Percentiles rank a stretch among this genome's conserved stretches.
These are phyloP conservation scores for Marsdenia floribunda DNA, from an alignment of 257 asterid species.

Conservation along the genomic window DNA sequence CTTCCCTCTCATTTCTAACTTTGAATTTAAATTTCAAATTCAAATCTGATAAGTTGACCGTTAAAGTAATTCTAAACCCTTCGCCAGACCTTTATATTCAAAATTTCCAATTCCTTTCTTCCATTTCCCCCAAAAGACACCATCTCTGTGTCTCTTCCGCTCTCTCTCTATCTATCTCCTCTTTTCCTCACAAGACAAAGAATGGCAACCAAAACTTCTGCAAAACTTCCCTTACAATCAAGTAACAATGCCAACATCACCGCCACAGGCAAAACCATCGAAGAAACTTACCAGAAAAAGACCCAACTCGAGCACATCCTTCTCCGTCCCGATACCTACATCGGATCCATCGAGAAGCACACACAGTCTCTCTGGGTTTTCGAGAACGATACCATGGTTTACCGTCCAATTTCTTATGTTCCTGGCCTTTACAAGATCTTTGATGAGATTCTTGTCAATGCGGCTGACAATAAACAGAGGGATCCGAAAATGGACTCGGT, in stretches of 20 bases:
- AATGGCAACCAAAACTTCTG: constrained; percentile 65
- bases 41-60: constrained; percentile 21
- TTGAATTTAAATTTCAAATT: constrained; percentile 32
- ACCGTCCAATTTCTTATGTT: constrained; percentile 52
- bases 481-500: constrained; percentile 78
- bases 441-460: constrained; percentile 90
- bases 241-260: constrained; percentile 71
- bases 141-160: constrained; percentile 45
- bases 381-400: constrained; percentile 55
- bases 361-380: constrained; percentile 66
- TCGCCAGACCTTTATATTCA: neutral
- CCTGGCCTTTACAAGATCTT: constrained; percentile 96
- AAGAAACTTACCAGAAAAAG: constrained; percentile 88
- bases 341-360: constrained; percentile 90
- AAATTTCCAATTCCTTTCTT: neutral
- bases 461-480: constrained; percentile 90
- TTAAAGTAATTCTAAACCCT: constrained; percentile 9
- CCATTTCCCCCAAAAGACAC: constrained; percentile 32
- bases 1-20: constrained; percentile 10
- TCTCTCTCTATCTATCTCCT: constrained; percentile 7
- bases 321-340: constrained; percentile 92
- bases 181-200: constrained; percentile 13
- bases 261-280: constrained; percentile 60
- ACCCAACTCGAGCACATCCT: constrained; percentile 97
- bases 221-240: constrained; percentile 47